Evolutionary conservation across 2,329 filamentous ascomycete species (phyloP).

Genomic region (Gaeumannomyces tritici): DNA sequence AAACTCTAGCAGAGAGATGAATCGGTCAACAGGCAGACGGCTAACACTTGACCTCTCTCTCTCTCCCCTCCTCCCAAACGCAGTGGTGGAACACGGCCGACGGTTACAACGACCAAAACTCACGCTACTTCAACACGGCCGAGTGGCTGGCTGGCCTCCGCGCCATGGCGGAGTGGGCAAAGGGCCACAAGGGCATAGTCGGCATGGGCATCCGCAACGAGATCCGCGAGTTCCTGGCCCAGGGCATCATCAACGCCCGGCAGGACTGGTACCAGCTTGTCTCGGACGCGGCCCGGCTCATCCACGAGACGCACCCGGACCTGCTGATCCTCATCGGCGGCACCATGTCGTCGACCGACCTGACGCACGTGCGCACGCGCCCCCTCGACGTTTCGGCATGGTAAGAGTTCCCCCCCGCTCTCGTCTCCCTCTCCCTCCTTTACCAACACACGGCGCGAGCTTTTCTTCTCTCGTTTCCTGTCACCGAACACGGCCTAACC

Average conservation of each 20-base stretch:
- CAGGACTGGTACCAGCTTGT: conserved; percentile 41
- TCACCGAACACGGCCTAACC: background rate
- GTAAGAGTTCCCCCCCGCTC: conserved; percentile 8
- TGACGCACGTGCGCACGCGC: conserved; percentile 29
- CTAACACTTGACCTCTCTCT: background rate
- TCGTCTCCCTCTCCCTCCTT: background rate
- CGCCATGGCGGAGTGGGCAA: conserved; percentile 41
- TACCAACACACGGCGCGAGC: background rate
- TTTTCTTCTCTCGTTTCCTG: no score
- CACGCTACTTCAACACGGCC: conserved; percentile 42
- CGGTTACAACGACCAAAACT: conserved; percentile 38
- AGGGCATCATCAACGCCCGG: conserved; percentile 30
- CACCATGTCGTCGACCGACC: conserved; percentile 41
- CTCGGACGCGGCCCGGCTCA: conserved; percentile 32
- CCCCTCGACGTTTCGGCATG: conserved; percentile 34
- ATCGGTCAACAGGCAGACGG: background rate
- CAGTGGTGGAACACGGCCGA: conserved; percentile 44
- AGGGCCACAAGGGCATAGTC: conserved; percentile 35
- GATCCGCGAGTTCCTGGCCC: conserved; percentile 37
- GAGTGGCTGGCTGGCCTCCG: conserved; percentile 43
- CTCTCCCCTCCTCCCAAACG: background rate
- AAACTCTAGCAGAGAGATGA: background rate
- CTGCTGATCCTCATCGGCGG: conserved; percentile 45
- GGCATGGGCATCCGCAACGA: conserved; percentile 51
- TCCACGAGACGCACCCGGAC: conserved; percentile 42